phyloP scores from a whole-genome alignment of 163 green algal genomes.

The Scenedesmus sp. region DNA sequence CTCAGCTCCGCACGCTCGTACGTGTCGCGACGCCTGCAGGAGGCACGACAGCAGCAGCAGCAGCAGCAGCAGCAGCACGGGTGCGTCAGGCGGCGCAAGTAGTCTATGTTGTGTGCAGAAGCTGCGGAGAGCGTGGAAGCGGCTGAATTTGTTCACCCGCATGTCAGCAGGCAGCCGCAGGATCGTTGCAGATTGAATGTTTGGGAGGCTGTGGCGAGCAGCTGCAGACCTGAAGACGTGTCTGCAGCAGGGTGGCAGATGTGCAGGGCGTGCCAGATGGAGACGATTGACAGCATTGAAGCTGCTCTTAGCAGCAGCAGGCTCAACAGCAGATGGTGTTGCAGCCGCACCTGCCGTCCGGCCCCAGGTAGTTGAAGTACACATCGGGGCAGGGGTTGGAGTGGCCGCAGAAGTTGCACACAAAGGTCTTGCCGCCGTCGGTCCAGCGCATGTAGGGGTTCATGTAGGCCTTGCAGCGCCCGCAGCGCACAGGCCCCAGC shows the following conservation, averaged over 20 bases:
- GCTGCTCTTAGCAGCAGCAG: not conserved
- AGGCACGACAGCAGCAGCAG: too few relatives aligned
- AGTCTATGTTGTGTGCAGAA: not conserved
- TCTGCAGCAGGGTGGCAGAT: too few relatives aligned
- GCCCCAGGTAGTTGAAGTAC: conserved; percentile 86
- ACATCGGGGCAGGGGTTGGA: conserved; percentile 75
- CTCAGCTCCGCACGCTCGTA: conserved; percentile 93
- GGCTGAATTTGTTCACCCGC: not conserved
- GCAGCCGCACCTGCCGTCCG: conserved; percentile 70
- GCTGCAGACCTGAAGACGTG: too few relatives aligned
- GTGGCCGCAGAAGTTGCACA: conserved; percentile 93
- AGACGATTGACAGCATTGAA: too few relatives aligned
- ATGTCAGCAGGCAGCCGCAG: too few relatives aligned
- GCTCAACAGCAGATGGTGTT: not conserved
- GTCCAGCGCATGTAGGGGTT: conserved; percentile 93
- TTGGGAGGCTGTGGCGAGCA: not conserved
- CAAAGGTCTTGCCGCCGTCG: conserved; percentile 78
- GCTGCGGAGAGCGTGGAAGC: not conserved
- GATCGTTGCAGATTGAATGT: not conserved
- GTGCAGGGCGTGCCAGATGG: too few relatives aligned
- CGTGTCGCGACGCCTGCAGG: conserved; percentile 69
- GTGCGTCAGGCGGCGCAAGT: not conserved
- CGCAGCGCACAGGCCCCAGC: conserved; percentile 89
- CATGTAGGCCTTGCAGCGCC: conserved; percentile 96
- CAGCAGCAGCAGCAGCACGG: not conserved